phyloP scores from a whole-genome alignment of 163 green algal species.

The Trebouxiophyceae sp. region DNA sequence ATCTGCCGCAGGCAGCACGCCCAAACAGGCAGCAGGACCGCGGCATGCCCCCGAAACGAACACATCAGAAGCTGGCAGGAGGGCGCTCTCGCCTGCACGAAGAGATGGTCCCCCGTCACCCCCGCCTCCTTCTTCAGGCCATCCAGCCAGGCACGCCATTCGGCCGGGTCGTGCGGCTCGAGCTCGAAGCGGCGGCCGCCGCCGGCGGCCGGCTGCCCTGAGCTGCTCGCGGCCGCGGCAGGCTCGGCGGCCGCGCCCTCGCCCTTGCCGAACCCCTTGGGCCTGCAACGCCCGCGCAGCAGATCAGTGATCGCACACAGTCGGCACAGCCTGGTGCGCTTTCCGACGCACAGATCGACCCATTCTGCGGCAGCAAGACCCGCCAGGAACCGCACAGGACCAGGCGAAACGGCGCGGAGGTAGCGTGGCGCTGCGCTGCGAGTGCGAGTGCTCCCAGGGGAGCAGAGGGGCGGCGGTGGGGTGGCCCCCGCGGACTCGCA shows the following conservation, averaged over 20 bases:
- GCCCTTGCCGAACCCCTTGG: background rate
- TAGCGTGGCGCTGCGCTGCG: too few species aligned
- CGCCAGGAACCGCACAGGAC: too few species aligned
- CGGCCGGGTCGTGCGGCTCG: constrained; percentile 26
- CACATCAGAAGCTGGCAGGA: background rate
- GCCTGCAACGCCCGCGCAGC: background rate
- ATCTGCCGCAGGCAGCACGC: too few species aligned
- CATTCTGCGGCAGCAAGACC: background rate
- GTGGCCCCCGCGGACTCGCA: too few species aligned
- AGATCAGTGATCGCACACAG: background rate
- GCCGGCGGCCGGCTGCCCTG: constrained; percentile 5
- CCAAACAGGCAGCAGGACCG: too few species aligned
- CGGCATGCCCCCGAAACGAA: too few species aligned
- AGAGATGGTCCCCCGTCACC: constrained; percentile 9
- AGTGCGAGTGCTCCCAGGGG: too few species aligned
- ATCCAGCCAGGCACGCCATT: constrained; percentile 69
- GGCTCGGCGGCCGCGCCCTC: background rate
- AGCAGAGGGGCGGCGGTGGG: too few species aligned
- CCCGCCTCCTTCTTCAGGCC: constrained; percentile 48
- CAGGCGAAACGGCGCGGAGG: too few species aligned
- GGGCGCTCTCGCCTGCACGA: constrained; percentile 44
- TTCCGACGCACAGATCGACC: background rate
- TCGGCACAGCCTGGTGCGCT: background rate
- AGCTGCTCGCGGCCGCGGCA: constrained; percentile 10
- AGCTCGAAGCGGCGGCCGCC: constrained; percentile 29